Evolutionary conservation across 208 protist species (phyloP).

Genomic region (Wallacemonas rigidus): DNA sequence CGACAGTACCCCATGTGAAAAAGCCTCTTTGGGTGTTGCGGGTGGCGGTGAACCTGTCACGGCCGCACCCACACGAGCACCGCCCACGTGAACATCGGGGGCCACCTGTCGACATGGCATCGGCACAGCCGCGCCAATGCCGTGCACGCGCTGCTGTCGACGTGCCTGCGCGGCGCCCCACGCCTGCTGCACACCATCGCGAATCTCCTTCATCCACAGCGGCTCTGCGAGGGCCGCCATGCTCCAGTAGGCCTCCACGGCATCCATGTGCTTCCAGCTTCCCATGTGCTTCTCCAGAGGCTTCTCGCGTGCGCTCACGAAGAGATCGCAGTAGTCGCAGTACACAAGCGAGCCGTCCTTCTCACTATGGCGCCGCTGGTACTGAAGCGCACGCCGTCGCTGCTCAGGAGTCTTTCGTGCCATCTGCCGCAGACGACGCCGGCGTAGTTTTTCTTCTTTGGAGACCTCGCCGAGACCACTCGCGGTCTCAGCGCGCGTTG

Average conservation of each 20-base stretch:
- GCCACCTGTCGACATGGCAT: constrained; percentile 33
- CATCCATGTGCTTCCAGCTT: constrained; percentile 60
- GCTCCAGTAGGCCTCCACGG: constrained; percentile 69
- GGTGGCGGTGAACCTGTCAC: neutral
- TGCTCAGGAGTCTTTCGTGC: constrained; percentile 60
- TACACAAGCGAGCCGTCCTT: constrained; percentile 74
- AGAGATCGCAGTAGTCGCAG: constrained; percentile 90
- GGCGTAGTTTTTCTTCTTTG: constrained; percentile 41
- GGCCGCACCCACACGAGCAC: neutral
- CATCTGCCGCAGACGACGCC: constrained; percentile 36
- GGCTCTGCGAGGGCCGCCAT: constrained; percentile 57
- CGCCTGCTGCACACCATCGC: constrained; percentile 38
- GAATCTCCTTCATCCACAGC: constrained; percentile 53
- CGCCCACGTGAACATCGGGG: constrained; percentile 53
- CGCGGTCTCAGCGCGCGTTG: neutral
- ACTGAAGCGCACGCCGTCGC: constrained; percentile 59
- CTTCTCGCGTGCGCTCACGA: constrained; percentile 55
- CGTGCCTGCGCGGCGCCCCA: constrained; percentile 25
- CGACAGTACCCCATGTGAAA: too few relatives aligned
- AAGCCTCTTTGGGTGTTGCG: neutral
- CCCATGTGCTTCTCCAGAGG: constrained; percentile 56
- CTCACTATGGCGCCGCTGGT: constrained; percentile 82
- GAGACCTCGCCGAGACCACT: constrained; percentile 18
- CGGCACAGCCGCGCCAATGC: constrained; percentile 31
- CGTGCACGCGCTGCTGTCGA: constrained; percentile 34